Evolutionary conservation across 257 asterid genomes (phyloP).

Genomic region (Solanum bulbocastanum): DNA sequence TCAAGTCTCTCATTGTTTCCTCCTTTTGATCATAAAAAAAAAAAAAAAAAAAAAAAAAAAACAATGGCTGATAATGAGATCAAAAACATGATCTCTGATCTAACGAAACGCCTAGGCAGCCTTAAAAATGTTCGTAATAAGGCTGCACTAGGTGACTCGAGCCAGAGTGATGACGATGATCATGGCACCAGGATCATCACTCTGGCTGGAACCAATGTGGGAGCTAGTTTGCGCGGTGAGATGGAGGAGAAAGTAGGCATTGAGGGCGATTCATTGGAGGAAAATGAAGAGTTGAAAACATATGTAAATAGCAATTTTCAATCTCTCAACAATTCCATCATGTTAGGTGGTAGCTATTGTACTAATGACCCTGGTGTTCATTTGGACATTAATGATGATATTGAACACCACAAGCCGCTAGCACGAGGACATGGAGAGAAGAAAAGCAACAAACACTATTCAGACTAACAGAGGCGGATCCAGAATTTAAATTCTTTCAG

Average conservation of each 20-base stretch:
- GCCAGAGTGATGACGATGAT: constrained; percentile 20
- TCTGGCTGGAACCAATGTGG: constrained; percentile 68
- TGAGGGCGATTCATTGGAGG: constrained; percentile 6
- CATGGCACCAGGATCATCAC: constrained; percentile 62
- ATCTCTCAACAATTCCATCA: constrained; percentile 81
- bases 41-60: background rate
- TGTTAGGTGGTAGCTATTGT: constrained; percentile 63
- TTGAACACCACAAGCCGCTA: constrained; percentile 6
- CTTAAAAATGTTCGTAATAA: constrained; percentile 30
- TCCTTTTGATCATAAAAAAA: background rate
- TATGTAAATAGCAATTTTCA: constrained; percentile 81
- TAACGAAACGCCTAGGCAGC: constrained; percentile 36
- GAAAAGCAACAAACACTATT: background rate
- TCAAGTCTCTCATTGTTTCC: background rate
- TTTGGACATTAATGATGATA: constrained; percentile 47
- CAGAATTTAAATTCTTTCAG: background rate
- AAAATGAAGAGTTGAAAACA: constrained; percentile 37
- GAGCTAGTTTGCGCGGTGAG: constrained; percentile 77
- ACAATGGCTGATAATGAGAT: constrained; percentile 36
- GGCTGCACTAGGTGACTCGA: constrained; percentile 12
- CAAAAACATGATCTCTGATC: constrained; percentile 42
- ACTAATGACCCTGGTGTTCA: constrained; percentile 92
- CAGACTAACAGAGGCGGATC: background rate
- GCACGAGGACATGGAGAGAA: constrained; percentile 20
- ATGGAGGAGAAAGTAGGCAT: constrained; percentile 23